Conservation (phyloP, 768 basidiomycete species). For the Epithele typhae region DNA sequence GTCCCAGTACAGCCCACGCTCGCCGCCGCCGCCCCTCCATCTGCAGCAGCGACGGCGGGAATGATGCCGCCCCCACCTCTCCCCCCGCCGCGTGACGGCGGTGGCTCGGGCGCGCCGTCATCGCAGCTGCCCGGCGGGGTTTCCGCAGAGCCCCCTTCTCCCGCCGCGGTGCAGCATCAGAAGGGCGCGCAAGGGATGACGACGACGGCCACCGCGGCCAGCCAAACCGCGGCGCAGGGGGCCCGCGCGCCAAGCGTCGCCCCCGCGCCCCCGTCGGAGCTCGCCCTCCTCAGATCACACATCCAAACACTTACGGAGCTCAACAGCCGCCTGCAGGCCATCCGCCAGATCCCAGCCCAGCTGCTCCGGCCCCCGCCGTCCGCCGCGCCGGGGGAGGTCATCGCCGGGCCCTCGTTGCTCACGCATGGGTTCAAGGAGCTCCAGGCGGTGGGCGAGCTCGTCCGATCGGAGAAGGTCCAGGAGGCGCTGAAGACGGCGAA, state of each 20-base stretch:
- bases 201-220: too few relatives aligned
- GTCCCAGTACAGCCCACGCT: too few relatives aligned
- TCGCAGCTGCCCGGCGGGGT: too few relatives aligned
- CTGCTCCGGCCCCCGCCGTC: constrained; percentile 38
- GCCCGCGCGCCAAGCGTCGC: neutral
- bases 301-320: constrained; percentile 46
- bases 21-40: neutral
- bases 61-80: constrained; percentile 12
- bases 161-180: too few relatives aligned
- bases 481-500: constrained; percentile 51
- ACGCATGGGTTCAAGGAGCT: constrained; percentile 40
- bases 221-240: neutral
- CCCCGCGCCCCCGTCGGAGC: constrained; percentile 7
- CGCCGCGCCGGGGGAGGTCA: constrained; percentile 20
- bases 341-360: constrained; percentile 43
- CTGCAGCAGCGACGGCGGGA: neutral
- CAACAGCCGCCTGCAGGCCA: constrained; percentile 36
- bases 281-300: constrained; percentile 22
- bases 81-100: neutral
- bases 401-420: constrained; percentile 14
- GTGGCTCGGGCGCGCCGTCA: neutral
- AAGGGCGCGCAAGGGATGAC: too few relatives aligned
- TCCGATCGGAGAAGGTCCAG: constrained; percentile 52
- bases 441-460: constrained; percentile 41
- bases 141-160: too few relatives aligned